A percentile compares a stretch with the other conserved stretches of the same genome.
Conservation (phyloP, 164 flowering plant genomes). For the Euptelea pleiosperma region DNA sequence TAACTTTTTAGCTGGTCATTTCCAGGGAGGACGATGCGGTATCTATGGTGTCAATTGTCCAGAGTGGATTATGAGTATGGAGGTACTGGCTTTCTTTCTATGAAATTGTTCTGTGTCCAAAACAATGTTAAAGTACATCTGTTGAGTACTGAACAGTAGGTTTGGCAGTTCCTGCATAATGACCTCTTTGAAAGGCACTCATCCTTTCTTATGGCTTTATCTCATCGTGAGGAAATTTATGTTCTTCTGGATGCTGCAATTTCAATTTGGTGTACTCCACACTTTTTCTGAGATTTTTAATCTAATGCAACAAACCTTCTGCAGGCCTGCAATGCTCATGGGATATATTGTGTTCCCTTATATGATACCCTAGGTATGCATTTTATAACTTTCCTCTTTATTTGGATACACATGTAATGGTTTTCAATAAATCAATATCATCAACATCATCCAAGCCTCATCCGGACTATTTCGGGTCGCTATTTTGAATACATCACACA, state of each 20-base stretch:
- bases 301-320: slow-evolving; percentile 14
- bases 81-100: slow-evolving; percentile 43
- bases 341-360: slow-evolving; percentile 87
- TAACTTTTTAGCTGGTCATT: slow-evolving; percentile 11
- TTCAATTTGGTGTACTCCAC: not conserved
- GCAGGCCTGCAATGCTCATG: slow-evolving; percentile 99
- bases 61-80: slow-evolving; percentile 95
- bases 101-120: not conserved
- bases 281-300: not conserved
- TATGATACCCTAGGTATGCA: slow-evolving; percentile 91
- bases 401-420: not conserved
- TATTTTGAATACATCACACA: too few relatives aligned
- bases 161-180: not conserved
- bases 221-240: not conserved
- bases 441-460: not conserved
- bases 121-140: too few relatives aligned
- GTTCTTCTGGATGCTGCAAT: not conserved
- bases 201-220: not conserved
- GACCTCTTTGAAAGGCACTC: not conserved
- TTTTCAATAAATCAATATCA: not conserved
- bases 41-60: slow-evolving; percentile 84
- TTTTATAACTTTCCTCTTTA: not conserved
- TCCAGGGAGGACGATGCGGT: slow-evolving; percentile 85
- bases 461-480: too few relatives aligned
- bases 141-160: too few relatives aligned